Conservation (phyloP, 768 basidiomycete species). For the Hydnomerulius pinastri region DNA sequence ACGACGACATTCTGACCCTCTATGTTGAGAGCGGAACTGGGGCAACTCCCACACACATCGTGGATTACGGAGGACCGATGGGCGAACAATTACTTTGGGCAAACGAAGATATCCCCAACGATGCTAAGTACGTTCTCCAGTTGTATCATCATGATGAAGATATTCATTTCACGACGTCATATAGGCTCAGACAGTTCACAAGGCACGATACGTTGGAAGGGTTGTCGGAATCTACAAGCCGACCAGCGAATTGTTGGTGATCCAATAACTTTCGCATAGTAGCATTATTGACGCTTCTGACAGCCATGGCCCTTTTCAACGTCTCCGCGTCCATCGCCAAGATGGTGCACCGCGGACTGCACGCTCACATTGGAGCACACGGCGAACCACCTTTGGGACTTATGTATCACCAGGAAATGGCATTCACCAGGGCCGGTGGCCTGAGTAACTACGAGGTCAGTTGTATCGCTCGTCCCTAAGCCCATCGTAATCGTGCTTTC, state of each 20-base stretch:
- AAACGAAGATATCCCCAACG: conserved; percentile 60
- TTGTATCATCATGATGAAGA: not conserved
- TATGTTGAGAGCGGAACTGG: conserved; percentile 71
- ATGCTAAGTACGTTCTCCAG: conserved; percentile 54
- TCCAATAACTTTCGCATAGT: not conserved
- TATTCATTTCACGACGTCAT: not conserved
- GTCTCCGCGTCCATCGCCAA: conserved; percentile 67
- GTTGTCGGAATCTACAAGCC: conserved; percentile 58
- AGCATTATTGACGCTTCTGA: not conserved
- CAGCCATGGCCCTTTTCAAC: conserved; percentile 69
- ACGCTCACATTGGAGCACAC: conserved; percentile 71
- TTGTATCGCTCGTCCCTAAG: not conserved
- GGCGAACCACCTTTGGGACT: conserved; percentile 71
- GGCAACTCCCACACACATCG: conserved; percentile 72
- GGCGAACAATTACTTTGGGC: conserved; percentile 77
- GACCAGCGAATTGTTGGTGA: conserved; percentile 58
- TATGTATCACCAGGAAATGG: conserved; percentile 80
- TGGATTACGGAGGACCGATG: conserved; percentile 72
- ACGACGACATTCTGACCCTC: conserved; percentile 65
- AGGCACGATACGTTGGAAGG: conserved; percentile 65
- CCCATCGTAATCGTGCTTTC: not conserved
- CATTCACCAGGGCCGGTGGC: conserved; percentile 62
- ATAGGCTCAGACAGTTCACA: conserved; percentile 61
- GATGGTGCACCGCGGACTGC: conserved; percentile 65
- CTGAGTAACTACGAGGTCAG: conserved; percentile 69